Base-by-base conservation (phyloP, 1,139 yeast species). In the Suhomyces maxii region DNA sequence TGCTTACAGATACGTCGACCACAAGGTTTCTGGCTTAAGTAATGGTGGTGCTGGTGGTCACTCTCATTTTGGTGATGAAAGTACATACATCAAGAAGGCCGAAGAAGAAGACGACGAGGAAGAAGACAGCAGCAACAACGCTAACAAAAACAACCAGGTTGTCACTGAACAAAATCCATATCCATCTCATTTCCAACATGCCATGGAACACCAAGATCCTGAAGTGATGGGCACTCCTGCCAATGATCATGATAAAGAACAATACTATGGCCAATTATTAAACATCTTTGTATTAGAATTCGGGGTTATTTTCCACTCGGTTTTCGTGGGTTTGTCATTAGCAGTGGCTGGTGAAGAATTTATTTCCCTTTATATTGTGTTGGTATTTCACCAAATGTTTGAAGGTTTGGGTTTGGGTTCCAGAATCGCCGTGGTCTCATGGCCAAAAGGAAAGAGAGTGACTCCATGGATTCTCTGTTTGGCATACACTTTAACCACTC, bases 371-470 rank as follows among this genome's bases (percentile, higher is more conserved):
- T 90, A 87, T 66, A 78, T 86, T 56, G 97, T 89, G 13, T 67
- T 90, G 45, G 84, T 87, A 3, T 90, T 90, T 79, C 97, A 90
- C 68, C 97, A 90, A 69, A 78, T 86, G 71, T 90, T 90, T 64
- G 97, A 90, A 73, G 97, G 97, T 46, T 75, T 90, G 46, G 97
- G 97, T 57, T 76, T 90, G 57, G 97, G 97, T 44, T 80, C 96
- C 7, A 80, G 97, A 64, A 76, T 90, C 47, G 89, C 96, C 1
- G 76, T 80, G 25, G 82, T 88, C 6, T 71, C 77, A 34, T 88
- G 93, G 90, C 86, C 88, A 28, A 62, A 66, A 26, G 51, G 64
- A 8, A 65, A 67, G 59, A 57, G 64, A 46, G 65, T 56, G 54
- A 74, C 83, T 26, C 90, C 91, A 13, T 84, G 85, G 81, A 40